These are phyloP conservation scores for Cladophialophora carrionii DNA, from an alignment of 2,329 filamentous ascomycete species.

Conservation along the genomic window DNA sequence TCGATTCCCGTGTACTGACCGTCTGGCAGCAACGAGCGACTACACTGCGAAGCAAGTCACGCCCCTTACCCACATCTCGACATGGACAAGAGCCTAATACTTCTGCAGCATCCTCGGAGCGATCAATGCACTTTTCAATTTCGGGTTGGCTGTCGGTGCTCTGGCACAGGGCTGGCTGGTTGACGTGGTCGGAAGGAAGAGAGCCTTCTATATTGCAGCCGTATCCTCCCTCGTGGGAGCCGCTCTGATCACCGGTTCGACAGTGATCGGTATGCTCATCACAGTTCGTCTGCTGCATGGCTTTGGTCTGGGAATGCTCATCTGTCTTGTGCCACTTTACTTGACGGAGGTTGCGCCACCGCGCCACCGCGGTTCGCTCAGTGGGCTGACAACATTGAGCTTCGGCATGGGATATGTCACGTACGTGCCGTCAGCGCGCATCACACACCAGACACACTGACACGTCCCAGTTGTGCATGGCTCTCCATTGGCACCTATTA, in stretches of 20 bases:
- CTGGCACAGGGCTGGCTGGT: constrained; percentile 45
- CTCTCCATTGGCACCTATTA: constrained; percentile 25
- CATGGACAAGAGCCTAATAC: neutral
- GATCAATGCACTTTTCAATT: constrained; percentile 52
- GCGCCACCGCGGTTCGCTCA: constrained; percentile 44
- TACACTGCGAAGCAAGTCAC: constrained; percentile 26
- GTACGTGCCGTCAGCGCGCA: constrained; percentile 11
- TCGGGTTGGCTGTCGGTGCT: constrained; percentile 46
- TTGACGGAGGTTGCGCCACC: constrained; percentile 24
- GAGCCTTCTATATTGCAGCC: constrained; percentile 18
- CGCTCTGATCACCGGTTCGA: constrained; percentile 22
- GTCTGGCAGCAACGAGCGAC: constrained; percentile 16
- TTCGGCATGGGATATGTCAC: constrained; percentile 25
- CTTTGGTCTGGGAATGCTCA: constrained; percentile 28
- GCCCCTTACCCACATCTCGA: neutral
- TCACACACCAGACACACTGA: neutral
- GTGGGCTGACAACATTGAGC: constrained; percentile 22
- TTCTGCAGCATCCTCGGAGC: constrained; percentile 48
- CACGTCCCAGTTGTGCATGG: constrained; percentile 18
- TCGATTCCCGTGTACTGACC: neutral
- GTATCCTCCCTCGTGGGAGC: constrained; percentile 19
- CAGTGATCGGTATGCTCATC: constrained; percentile 25
- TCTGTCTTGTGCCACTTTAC: constrained; percentile 26
- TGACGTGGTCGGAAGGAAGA: constrained; percentile 20
- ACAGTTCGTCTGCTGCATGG: constrained; percentile 22